A percentile compares a stretch with the other conserved stretches of the same genome.
phyloP scores from a whole-genome alignment of 2,329 filamentous ascomycete species.

The Gaeumannomyces tritici region DNA sequence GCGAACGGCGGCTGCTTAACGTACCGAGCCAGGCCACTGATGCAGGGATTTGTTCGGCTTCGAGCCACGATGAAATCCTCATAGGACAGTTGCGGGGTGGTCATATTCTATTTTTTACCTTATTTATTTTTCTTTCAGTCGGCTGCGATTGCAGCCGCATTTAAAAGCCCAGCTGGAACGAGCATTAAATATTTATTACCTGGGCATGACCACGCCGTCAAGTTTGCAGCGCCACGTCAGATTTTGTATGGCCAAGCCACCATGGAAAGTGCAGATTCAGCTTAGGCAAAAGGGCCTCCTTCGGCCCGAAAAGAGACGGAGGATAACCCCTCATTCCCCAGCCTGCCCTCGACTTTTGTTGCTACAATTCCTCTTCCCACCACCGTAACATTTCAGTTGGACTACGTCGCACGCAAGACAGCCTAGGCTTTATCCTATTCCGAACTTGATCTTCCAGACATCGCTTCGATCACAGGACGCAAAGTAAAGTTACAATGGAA shows the following conservation, averaged over 20 bases:
- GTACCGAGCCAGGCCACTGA: background rate
- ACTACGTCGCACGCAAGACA: background rate
- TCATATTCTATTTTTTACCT: background rate
- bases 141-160: no score
- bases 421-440: background rate
- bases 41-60: slow-evolving; percentile 4
- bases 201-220: no score
- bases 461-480: background rate
- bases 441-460: background rate
- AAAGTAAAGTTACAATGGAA: background rate
- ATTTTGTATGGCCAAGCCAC: no score
- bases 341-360: background rate
- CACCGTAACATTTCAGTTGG: background rate
- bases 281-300: no score
- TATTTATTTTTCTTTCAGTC: background rate
- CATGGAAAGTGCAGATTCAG: no score
- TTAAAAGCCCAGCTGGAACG: no score
- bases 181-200: no score
- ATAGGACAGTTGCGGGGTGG: background rate
- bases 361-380: background rate
- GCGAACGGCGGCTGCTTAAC: background rate
- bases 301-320: no score
- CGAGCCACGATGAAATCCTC: slow-evolving; percentile 5
- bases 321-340: background rate
- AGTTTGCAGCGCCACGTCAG: no score